A percentile compares a stretch with the other conserved stretches of the same genome.
Evolutionary conservation across 176 grass and related monocot genomes (phyloP).

Genomic region (Paspalum notatum): DNA sequence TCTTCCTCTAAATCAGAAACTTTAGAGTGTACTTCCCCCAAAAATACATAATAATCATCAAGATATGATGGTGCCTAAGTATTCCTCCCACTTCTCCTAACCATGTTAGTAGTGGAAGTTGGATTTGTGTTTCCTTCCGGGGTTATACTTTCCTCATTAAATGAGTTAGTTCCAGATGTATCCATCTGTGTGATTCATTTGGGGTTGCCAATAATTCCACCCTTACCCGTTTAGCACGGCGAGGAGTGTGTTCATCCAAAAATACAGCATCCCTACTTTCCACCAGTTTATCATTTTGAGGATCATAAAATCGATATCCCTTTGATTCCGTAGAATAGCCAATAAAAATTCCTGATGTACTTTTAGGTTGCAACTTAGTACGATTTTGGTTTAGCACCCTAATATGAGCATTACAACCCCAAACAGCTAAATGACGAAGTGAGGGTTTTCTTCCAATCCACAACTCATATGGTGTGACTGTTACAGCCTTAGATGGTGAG

Average conservation of each 20-base stretch:
- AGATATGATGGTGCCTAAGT: background rate
- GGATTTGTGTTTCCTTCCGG: background rate
- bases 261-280: background rate
- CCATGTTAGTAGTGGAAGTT: background rate
- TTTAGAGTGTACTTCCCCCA: constrained; percentile 16
- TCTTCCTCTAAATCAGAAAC: constrained; percentile 4
- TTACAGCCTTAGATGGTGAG: background rate
- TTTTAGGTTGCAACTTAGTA: constrained; percentile 16
- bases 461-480: constrained; percentile 7
- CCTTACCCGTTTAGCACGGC: background rate
- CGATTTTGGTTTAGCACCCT: background rate
- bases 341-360: constrained; percentile 13
- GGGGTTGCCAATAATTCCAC: constrained; percentile 25
- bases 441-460: background rate
- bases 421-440: constrained; percentile 7
- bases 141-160: background rate
- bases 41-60: constrained; percentile 14
- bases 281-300: background rate
- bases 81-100: constrained; percentile 23
- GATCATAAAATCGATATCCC: background rate
- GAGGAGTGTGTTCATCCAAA: too few relatives aligned
- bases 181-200: background rate
- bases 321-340: background rate
- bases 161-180: background rate
- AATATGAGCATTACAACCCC: constrained; percentile 8